Conservation (phyloP, 306 rosid species). For the Neltuma alba region DNA sequence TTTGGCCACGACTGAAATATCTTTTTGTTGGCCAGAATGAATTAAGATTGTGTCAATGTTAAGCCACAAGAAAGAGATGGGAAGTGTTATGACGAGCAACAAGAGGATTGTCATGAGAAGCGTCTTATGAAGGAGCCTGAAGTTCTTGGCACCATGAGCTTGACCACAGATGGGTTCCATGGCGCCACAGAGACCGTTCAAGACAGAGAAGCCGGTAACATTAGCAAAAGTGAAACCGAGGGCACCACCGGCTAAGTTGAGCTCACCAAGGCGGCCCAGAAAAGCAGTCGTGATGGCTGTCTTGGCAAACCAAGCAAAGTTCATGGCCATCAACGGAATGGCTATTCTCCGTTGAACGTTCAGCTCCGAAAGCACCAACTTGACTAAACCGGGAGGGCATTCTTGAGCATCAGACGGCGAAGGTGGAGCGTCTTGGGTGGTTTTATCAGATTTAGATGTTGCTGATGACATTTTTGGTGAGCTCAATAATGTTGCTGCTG, state of each 20-base stretch:
- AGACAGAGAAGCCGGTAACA: constrained; percentile 87
- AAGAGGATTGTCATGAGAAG: constrained; percentile 71
- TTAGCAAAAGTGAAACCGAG: constrained; percentile 92
- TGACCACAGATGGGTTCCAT: constrained; percentile 98
- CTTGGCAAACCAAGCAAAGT: constrained; percentile 81
- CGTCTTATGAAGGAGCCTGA: constrained; percentile 78
- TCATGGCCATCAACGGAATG: constrained; percentile 78
- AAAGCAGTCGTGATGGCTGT: constrained; percentile 80
- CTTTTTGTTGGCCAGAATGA: constrained; percentile 72
- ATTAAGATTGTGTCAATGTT: constrained; percentile 69
- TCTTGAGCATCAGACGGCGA: constrained; percentile 12
- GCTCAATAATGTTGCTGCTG: constrained; percentile 6
- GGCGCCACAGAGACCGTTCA: constrained; percentile 78
- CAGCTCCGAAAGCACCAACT: constrained; percentile 53
- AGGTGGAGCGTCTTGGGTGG: constrained; percentile 26
- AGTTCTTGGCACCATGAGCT: constrained; percentile 82
- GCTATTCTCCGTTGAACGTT: constrained; percentile 59
- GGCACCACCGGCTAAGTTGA: constrained; percentile 73
- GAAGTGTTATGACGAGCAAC: constrained; percentile 58
- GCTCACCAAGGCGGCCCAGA: constrained; percentile 76
- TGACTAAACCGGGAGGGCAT: constrained; percentile 37
- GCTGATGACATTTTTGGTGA: constrained; percentile 45
- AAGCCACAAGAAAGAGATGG: constrained; percentile 84
- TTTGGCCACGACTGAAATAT: constrained; percentile 60
- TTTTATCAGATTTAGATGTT: constrained; percentile 35